Conservation (phyloP, 192 early-diverging fungal genomes). For the Phycomyces nitens region DNA sequence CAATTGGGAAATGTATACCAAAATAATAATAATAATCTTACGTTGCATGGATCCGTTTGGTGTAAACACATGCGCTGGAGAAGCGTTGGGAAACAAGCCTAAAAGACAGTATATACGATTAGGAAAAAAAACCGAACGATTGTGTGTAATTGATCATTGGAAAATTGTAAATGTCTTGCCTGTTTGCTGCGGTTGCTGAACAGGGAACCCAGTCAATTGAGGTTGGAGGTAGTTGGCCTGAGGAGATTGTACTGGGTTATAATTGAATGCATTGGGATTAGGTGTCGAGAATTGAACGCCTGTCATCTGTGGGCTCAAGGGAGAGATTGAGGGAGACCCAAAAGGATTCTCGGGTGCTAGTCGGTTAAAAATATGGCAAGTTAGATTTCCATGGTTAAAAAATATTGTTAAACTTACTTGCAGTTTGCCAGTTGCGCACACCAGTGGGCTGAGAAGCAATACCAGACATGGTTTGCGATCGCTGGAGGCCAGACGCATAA, state of each 20-base stretch:
- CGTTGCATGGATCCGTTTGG: constrained; percentile 31
- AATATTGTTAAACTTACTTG: constrained; percentile 45
- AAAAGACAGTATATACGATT: background rate
- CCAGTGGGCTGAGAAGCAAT: constrained; percentile 43
- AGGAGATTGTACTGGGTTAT: constrained; percentile 8
- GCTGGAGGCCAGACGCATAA: background rate
- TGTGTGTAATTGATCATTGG: too few species aligned
- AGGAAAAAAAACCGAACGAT: too few species aligned
- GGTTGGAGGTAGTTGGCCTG: constrained; percentile 10
- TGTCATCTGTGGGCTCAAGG: constrained; percentile 23
- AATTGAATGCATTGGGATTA: constrained; percentile 11
- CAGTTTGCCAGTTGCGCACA: constrained; percentile 36
- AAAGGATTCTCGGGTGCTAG: constrained; percentile 34
- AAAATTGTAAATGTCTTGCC: background rate
- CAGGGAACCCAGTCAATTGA: constrained; percentile 18
- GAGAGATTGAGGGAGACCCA: constrained; percentile 23
- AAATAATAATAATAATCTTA: constrained; percentile 1
- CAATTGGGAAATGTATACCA: background rate
- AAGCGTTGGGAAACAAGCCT: background rate
- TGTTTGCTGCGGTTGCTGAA: constrained; percentile 1
- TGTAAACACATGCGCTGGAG: constrained; percentile 16
- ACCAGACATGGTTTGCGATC: constrained; percentile 25
- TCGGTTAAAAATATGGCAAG: too few species aligned
- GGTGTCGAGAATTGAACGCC: constrained; percentile 33
- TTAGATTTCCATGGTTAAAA: too few species aligned